Conservation (phyloP, 306 rosid species). For the Cicer arietinum region DNA sequence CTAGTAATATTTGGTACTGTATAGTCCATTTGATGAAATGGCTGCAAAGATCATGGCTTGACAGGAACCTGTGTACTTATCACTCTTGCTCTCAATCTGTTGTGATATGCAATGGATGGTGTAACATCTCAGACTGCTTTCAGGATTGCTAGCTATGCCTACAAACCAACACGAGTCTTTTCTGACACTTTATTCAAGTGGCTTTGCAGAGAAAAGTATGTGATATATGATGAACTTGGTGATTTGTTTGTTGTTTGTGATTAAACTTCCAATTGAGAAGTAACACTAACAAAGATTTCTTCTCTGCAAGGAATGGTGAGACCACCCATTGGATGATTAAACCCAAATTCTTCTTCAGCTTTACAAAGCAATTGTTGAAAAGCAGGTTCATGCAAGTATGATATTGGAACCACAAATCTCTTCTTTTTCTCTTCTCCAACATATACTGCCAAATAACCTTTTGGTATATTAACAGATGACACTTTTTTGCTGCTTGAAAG, state of each 20-base stretch:
- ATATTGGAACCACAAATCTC: conserved; percentile 84
- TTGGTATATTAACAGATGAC: conserved; percentile 64
- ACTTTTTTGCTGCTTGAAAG: neutral
- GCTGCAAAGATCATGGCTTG: neutral
- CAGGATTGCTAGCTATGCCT: too few relatives aligned
- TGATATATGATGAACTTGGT: neutral
- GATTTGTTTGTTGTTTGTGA: neutral
- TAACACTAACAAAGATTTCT: conserved; percentile 67
- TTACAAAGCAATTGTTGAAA: conserved; percentile 73
- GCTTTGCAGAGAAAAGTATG: neutral
- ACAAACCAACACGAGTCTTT: too few relatives aligned
- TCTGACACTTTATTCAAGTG: neutral
- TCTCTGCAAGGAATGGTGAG: conserved; percentile 90
- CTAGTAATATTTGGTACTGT: neutral
- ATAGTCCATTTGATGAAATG: neutral
- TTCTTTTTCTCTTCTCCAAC: conserved; percentile 70
- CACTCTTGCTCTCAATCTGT: neutral
- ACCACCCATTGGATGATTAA: conserved; percentile 83
- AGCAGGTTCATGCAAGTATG: conserved; percentile 78
- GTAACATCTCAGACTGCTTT: too few relatives aligned
- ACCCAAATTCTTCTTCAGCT: conserved; percentile 89
- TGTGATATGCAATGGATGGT: neutral
- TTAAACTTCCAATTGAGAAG: conserved; percentile 44
- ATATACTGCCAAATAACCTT: conserved; percentile 85
- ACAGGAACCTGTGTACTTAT: neutral